Evolutionary conservation across 1,284 basidiomycete species (phyloP), one percentile per base, ranked within the genome.

Genomic region (Papiliotrema nemorosa): DNA sequence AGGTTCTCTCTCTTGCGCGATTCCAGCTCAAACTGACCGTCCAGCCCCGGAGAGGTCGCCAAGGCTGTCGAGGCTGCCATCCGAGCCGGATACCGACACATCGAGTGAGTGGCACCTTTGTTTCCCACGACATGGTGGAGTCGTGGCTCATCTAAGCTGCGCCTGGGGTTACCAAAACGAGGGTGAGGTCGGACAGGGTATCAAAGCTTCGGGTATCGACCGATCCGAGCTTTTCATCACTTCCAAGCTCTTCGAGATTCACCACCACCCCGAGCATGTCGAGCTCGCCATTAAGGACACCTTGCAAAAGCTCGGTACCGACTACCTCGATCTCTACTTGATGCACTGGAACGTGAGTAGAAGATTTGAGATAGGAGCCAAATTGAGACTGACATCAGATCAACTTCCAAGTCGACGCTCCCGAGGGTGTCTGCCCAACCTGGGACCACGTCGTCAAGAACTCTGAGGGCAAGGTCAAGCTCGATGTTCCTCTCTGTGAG

Each of bases 171-270:
- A 73, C 53, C 60, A 74, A 48, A 94, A 94, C 72, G 90, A 94
- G 75, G 87, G 84, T 66, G 87, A 91, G 72, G 89, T 90, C 22
- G 90, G 88, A 16, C 66, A 86, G 48, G 91, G 89, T 35, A 84
- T 94, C 69, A 76, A 78, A 69, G 79, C 57, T 22, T 65, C 72
- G 3, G 76, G 78, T 22, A 75, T 88, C 1, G 77, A 81, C 36
- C 80, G 87, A 24, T 76, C 82, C 55, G 78, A 87, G 31, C 74
- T 88, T 54, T 88, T 82, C 80, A 70, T 88, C 52, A 88, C 81
- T 20, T 79, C 78, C 59, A 83, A 83, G 75, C 78, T 91, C 38
- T 89, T 86, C 83, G 77, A 81, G 81, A 74, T 60, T 52, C 82
- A 82, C 66, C 76, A 78, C 59, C 64, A 73, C 57, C 77, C 80